Evolutionary conservation across 352 stramenopile genomes (phyloP).

Genomic region (Pythium rishiriense): DNA sequence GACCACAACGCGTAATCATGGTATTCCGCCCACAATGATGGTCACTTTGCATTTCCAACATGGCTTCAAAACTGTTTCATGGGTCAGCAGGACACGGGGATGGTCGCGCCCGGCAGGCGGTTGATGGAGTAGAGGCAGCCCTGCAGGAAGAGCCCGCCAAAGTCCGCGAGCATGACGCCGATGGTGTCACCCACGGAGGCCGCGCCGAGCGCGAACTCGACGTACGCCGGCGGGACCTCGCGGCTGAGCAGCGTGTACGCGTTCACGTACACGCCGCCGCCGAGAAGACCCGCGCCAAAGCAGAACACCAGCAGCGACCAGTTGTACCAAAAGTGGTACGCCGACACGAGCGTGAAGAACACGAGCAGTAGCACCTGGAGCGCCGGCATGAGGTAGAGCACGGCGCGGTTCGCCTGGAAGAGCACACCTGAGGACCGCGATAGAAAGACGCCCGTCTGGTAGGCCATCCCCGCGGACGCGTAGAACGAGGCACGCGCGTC

Average conservation of each 20-base stretch:
- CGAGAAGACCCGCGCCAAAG: constrained; percentile 88
- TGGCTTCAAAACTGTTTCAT: neutral
- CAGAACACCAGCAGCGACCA: constrained; percentile 77
- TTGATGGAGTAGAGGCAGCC: constrained; percentile 91
- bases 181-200: constrained; percentile 90
- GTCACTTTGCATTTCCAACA: neutral
- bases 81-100: constrained; percentile 55
- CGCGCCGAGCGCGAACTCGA: constrained; percentile 87
- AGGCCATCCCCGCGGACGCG: constrained; percentile 86
- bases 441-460: constrained; percentile 93
- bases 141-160: constrained; percentile 88
- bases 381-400: constrained; percentile 90
- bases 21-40: constrained; percentile 10
- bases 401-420: constrained; percentile 60
- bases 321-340: constrained; percentile 87
- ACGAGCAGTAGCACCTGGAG: constrained; percentile 85
- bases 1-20: constrained; percentile 13
- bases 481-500: constrained; percentile 87
- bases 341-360: constrained; percentile 86
- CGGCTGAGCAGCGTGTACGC: constrained; percentile 88
- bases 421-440: constrained; percentile 88
- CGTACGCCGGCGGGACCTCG: constrained; percentile 64
- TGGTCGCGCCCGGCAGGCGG: constrained; percentile 55
- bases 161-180: constrained; percentile 90
- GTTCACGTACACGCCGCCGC: constrained; percentile 91